Evolutionary conservation across 192 early-diverging fungal species (phyloP).

Genomic region (Coemansia reversa): DNA sequence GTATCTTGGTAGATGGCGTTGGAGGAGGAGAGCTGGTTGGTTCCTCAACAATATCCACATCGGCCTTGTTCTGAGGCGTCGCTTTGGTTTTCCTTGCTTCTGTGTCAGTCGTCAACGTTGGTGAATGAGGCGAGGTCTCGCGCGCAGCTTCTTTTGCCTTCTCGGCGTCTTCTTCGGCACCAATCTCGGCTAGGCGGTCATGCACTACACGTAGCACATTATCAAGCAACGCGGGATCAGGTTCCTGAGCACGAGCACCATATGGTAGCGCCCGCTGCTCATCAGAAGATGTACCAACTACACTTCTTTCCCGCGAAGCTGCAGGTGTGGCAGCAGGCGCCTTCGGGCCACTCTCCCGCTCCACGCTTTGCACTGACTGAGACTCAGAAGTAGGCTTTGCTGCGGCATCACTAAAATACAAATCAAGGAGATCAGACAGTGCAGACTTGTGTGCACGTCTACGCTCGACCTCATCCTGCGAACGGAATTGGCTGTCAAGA

Average conservation of each 20-base stretch:
- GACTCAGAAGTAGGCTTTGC: neutral
- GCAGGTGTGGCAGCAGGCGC: neutral
- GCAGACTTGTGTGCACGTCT: slow-evolving; percentile 33
- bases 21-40: neutral
- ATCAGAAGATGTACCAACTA: neutral
- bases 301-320: neutral
- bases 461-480: slow-evolving; percentile 39
- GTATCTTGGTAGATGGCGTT: neutral
- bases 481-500: slow-evolving; percentile 28
- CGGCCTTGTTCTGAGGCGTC: slow-evolving; percentile 4
- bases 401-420: slow-evolving; percentile 25
- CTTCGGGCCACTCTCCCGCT: neutral
- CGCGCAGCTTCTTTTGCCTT: neutral
- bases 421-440: slow-evolving; percentile 23
- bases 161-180: slow-evolving; percentile 22
- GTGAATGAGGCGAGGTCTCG: neutral
- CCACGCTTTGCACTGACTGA: neutral
- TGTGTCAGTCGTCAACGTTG: neutral
- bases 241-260: neutral
- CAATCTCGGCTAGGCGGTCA: slow-evolving; percentile 36
- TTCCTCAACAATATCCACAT: slow-evolving; percentile 29
- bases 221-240: slow-evolving; percentile 30
- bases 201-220: slow-evolving; percentile 44
- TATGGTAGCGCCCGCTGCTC: neutral
- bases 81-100: neutral